Percentiles rank a stretch among this genome's conserved stretches.
These are phyloP conservation scores for Cladochytrium replicatum DNA, from an alignment of 192 early-diverging fungal species.

Conservation along the genomic window DNA sequence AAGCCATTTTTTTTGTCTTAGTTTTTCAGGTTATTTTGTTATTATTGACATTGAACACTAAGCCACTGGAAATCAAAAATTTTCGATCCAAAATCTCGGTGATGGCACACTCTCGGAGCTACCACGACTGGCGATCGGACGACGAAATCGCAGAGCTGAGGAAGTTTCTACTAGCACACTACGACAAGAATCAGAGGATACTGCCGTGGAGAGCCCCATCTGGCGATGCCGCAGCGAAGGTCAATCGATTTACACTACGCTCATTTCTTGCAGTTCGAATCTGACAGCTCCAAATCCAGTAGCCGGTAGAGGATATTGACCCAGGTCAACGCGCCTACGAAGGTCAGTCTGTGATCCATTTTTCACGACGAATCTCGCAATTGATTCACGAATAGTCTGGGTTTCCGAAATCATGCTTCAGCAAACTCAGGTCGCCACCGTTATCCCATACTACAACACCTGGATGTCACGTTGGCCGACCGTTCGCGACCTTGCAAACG, in stretches of 20 bases:
- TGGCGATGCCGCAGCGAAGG: slow-evolving; percentile 2
- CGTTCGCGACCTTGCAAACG: slow-evolving; percentile 50
- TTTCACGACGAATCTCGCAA: not conserved
- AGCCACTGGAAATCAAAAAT: no score
- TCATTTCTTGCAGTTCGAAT: not conserved
- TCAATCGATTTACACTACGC: not conserved
- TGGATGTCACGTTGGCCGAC: slow-evolving; percentile 69
- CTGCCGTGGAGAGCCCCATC: slow-evolving; percentile 55
- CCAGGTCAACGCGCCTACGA: slow-evolving; percentile 50
- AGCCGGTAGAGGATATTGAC: slow-evolving; percentile 15
- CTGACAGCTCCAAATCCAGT: no score
- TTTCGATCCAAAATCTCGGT: no score
- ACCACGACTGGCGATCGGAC: no score
- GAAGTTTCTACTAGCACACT: slow-evolving; percentile 58
- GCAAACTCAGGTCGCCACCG: slow-evolving; percentile 64
- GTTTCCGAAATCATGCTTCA: slow-evolving; percentile 80
- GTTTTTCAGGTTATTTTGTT: no score
- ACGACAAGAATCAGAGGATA: slow-evolving; percentile 43
- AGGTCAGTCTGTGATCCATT: slow-evolving; percentile 2
- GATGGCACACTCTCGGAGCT: no score
- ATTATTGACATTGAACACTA: no score
- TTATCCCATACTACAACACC: slow-evolving; percentile 53
- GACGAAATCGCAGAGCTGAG: no score
- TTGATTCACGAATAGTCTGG: slow-evolving; percentile 61
- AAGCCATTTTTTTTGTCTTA: no score